Conservation (phyloP, 768 basidiomycete genomes). For the Trametes elegans region DNA sequence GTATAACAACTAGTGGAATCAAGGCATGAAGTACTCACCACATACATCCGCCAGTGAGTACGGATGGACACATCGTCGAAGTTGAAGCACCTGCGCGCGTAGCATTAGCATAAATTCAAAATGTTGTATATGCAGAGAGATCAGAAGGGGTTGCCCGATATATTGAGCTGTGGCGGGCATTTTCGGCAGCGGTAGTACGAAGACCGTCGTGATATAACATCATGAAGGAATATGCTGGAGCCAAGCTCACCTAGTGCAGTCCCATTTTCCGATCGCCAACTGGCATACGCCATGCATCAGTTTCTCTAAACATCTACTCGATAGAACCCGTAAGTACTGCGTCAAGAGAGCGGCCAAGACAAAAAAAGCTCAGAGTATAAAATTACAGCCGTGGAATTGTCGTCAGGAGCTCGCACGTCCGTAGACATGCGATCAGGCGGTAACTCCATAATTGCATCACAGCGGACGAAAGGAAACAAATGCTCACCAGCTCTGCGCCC, state of each 20-base stretch:
- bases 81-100: too few species aligned
- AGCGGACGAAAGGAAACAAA: constrained; percentile 19
- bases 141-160: constrained; percentile 83
- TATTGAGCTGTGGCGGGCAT: constrained; percentile 90
- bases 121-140: constrained; percentile 14
- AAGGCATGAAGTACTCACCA: background rate
- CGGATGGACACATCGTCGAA: too few species aligned
- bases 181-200: constrained; percentile 84
- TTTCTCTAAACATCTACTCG: too few species aligned
- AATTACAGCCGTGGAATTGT: constrained; percentile 83
- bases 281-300: too few species aligned
- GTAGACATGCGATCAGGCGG: constrained; percentile 64
- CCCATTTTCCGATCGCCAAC: too few species aligned
- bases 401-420: constrained; percentile 51
- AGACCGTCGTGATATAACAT: constrained; percentile 93
- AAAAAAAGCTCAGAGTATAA: constrained; percentile 49
- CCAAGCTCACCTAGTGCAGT: constrained; percentile 40
- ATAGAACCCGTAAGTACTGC: too few species aligned
- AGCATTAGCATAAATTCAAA: constrained; percentile 7
- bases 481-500: constrained; percentile 34
- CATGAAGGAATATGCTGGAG: constrained; percentile 36
- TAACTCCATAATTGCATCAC: constrained; percentile 80
- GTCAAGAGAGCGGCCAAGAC: background rate
- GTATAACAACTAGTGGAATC: background rate
- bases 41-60: background rate